Conservation (phyloP, 768 basidiomycete genomes). For the Tricholoma hemisulphureum region DNA sequence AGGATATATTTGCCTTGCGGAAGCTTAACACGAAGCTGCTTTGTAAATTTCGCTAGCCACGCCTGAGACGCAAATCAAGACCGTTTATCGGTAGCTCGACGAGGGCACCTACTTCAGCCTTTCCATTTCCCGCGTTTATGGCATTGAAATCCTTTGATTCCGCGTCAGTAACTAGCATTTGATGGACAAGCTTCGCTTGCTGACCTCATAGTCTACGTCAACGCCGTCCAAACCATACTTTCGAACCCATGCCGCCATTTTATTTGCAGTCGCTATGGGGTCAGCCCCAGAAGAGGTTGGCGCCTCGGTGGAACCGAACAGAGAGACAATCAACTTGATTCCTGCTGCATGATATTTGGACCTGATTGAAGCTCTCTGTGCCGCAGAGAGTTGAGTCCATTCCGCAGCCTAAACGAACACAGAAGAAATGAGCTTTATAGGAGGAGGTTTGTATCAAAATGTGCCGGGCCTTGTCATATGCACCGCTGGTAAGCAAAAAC, state of each 20-base stretch:
- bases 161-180: background rate
- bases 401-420: conserved; percentile 37
- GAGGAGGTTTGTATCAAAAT: background rate
- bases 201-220: conserved; percentile 56
- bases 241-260: conserved; percentile 52
- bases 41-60: conserved; percentile 53
- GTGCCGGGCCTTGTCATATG: conserved; percentile 32
- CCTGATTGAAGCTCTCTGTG: conserved; percentile 40
- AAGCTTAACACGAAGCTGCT: conserved; percentile 43
- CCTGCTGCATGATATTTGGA: conserved; percentile 52
- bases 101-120: conserved; percentile 40
- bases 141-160: conserved; percentile 48
- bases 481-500: conserved; percentile 41
- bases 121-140: conserved; percentile 40
- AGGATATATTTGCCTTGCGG: conserved; percentile 48
- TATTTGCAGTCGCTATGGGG: conserved; percentile 45
- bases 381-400: conserved; percentile 40
- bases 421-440: background rate
- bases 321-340: conserved; percentile 57
- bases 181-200: conserved; percentile 1
- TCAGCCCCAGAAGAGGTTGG: conserved; percentile 48
- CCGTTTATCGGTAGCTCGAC: background rate
- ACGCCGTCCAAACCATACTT: conserved; percentile 52
- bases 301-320: conserved; percentile 47
- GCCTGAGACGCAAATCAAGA: conserved; percentile 20